Base-by-base conservation (phyloP, 345 rosid genomes). In the Populus simonii region DNA sequence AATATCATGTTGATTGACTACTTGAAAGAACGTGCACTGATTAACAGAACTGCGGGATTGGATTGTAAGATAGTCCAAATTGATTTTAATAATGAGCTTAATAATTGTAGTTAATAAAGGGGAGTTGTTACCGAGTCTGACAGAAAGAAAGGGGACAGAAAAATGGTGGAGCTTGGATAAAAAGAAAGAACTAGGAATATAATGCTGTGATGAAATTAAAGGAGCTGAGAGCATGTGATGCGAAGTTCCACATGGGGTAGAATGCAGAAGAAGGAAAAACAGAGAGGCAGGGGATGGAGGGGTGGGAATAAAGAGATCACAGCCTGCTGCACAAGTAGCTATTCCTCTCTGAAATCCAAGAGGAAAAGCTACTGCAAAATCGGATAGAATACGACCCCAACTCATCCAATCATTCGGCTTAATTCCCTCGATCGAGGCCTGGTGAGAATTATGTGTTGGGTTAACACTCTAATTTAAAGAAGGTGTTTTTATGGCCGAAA, bases 101-200 rank as follows among this genome's bases (percentile, higher is more conserved):
- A 83, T 82, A 72, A 80, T 85, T 78, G 55, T 27, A 17, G 68
- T 74, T 41, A 66, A 70, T 68, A 77, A 83, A 76, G 29, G 53
- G 49, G 49, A 5, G 43, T 7, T 71, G 71, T 2, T 5, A 29
- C 45, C 29, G 69, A 67, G 74, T 35, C 39, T 74, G 83, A 80
- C 80, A 71, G 80, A 70, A 80, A 84, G 73, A 72, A 61, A 76
- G 75, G 82, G 68, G 83, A 80, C 80, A 71, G 80, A 70, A 80
- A 84, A 71, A 72, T 53, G 39, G 8, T 20, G 38, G 59, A 66
- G 68, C 45, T 29, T 22, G 20, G 83, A 80, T 75, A 53, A 71
- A 76, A 80, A 51, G 73, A 51, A 70, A 45, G 38, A 57, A n/a
- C 59, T 68, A 33, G 73, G 68, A 66, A 68, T 55, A 76, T 70